Evolutionary conservation across 306 rosid species (phyloP).

Genomic region (Ziziphus jujuba): DNA sequence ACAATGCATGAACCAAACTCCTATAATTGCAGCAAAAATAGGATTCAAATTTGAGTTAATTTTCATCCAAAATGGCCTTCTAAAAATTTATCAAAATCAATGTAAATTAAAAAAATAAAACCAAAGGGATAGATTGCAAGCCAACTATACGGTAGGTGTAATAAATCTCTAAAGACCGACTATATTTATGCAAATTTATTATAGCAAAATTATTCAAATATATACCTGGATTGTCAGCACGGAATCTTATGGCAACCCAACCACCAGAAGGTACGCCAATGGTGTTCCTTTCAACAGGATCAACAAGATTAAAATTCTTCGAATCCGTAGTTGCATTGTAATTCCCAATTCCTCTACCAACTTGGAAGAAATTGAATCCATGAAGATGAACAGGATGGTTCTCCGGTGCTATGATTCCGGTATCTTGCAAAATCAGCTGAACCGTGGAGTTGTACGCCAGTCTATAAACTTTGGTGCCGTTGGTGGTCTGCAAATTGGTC

Average conservation of each 20-base stretch:
- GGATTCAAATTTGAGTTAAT: not conserved
- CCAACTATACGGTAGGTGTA: not conserved
- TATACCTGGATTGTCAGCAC: slow-evolving; percentile 14
- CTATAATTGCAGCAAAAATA: slow-evolving; percentile 23
- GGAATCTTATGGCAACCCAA: slow-evolving; percentile 14
- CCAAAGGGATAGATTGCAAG: no score
- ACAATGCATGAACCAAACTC: slow-evolving; percentile 95
- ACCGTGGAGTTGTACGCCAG: slow-evolving; percentile 18
- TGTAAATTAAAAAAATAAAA: no score
- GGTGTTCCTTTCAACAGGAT: slow-evolving; percentile 17
- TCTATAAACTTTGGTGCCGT: slow-evolving; percentile 39
- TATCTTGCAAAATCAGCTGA: slow-evolving; percentile 50
- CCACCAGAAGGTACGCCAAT: not conserved
- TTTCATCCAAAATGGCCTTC: not conserved
- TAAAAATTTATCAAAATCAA: not conserved
- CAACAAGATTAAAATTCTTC: slow-evolving; percentile 4
- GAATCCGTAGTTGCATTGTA: slow-evolving; percentile 1
- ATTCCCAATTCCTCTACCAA: slow-evolving; percentile 38
- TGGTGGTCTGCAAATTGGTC: slow-evolving; percentile 16
- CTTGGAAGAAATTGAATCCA: slow-evolving; percentile 43
- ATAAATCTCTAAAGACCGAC: no score
- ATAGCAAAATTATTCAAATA: not conserved
- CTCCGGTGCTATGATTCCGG: slow-evolving; percentile 30
- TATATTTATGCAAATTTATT: no score
- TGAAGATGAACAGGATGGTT: slow-evolving; percentile 56